These are phyloP conservation scores for Verticillium alfalfae DNA, from an alignment of 2,329 filamentous ascomycete species.

Conservation along the genomic window DNA sequence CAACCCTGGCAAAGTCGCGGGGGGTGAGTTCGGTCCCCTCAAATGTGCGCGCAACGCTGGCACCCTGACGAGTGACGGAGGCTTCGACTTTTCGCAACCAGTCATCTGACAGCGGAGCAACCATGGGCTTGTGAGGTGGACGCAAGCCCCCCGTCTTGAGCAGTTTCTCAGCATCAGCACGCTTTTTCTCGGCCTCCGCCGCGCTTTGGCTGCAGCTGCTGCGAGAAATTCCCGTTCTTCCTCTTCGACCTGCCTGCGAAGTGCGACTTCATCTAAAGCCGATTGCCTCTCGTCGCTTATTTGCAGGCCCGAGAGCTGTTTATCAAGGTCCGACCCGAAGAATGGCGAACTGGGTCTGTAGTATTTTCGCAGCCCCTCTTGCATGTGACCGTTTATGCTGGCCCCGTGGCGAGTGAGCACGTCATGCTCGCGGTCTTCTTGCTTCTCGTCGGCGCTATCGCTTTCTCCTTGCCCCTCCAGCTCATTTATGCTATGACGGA, in stretches of 20 bases:
- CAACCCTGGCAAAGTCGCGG: slow-evolving; percentile 60
- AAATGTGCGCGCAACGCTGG: slow-evolving; percentile 6
- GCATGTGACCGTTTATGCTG: not conserved
- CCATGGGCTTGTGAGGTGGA: slow-evolving; percentile 2
- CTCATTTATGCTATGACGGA: not conserved
- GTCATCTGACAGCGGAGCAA: slow-evolving; percentile 3
- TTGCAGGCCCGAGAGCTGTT: not conserved
- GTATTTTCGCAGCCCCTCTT: not conserved
- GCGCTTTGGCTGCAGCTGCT: not conserved
- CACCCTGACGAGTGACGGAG: not conserved
- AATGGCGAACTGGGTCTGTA: not conserved
- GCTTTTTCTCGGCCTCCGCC: slow-evolving; percentile 2
- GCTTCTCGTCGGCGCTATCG: not conserved
- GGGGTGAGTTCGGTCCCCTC: slow-evolving; percentile 18
- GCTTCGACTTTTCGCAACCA: slow-evolving; percentile 3
- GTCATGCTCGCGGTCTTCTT: not conserved
- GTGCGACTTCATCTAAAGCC: slow-evolving; percentile 10
- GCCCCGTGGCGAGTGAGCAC: not conserved
- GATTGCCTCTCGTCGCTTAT: slow-evolving; percentile 11
- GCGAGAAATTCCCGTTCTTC: slow-evolving; percentile 2
- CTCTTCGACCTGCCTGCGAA: slow-evolving; percentile 8
- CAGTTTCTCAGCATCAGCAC: slow-evolving; percentile 2
- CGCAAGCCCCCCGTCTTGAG: slow-evolving; percentile 9
- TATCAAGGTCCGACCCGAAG: not conserved
- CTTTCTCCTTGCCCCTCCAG: not conserved